A percentile compares a stretch with the other conserved stretches of the same genome.
Evolutionary conservation across 352 stramenopile genomes (phyloP).

Genomic region (Globisporangium parvum): DNA sequence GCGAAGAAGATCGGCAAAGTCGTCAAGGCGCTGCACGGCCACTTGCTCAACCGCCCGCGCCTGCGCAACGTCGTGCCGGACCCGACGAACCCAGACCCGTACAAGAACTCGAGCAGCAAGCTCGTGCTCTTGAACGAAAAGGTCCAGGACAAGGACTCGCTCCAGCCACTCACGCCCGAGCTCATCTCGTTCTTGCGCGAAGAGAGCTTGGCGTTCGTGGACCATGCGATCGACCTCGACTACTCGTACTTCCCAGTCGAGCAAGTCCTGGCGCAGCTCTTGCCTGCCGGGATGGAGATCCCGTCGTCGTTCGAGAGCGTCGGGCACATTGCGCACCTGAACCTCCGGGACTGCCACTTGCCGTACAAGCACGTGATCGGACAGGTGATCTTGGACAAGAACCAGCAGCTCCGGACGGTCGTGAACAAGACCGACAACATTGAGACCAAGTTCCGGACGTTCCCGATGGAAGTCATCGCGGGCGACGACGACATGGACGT

Average conservation of each 20-base stretch:
- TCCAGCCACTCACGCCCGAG: constrained; percentile 42
- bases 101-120: constrained; percentile 63
- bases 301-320: constrained; percentile 94
- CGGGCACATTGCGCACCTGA: constrained; percentile 97
- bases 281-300: constrained; percentile 81
- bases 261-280: constrained; percentile 72
- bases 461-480: constrained; percentile 95
- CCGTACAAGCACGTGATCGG: constrained; percentile 97
- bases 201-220: constrained; percentile 56
- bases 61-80: constrained; percentile 74
- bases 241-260: constrained; percentile 78
- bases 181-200: constrained; percentile 46
- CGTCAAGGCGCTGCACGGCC: constrained; percentile 62
- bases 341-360: constrained; percentile 91
- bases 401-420: constrained; percentile 91
- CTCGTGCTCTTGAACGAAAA: constrained; percentile 66
- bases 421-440: constrained; percentile 98
- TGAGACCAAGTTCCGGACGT: constrained; percentile 93
- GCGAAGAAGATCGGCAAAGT: constrained; percentile 76
- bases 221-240: constrained; percentile 65
- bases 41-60: constrained; percentile 65
- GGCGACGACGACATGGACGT: constrained; percentile 83
- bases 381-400: constrained; percentile 98
- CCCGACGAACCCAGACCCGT: constrained; percentile 49
- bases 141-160: constrained; percentile 45